Evolutionary conservation across 257 asterid genomes (phyloP), one percentile per base, ranked within the genome.

Genomic region (Nemophila menziesii): DNA sequence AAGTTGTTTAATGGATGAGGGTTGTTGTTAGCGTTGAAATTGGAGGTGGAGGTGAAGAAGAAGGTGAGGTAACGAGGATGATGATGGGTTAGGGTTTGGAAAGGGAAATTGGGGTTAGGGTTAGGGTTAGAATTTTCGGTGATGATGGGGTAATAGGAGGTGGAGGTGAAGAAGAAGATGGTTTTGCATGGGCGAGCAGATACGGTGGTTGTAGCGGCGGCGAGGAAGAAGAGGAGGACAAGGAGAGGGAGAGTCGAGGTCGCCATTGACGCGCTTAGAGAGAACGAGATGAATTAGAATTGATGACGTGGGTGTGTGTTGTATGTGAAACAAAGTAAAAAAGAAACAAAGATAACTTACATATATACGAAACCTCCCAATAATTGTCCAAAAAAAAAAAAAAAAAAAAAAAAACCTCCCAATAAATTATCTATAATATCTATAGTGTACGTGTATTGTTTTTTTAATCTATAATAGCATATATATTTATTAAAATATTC

Each of bases 131-230:
- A 61, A 67, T 60, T 60, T 18, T 46, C 53, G n/a, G 43, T 21
- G 43, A 16, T 44, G 64, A 68, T 39, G 11, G 38, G 6, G 42
- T 1, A 69, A 78, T 50, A 33, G 16, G 52, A 20, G 48, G 77
- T 52, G 60, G 76, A 45, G 44, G 82, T 59, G 70, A 74, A 65
- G 33, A 63, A 74, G 71, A 74, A 78, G 4, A 78, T 51, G 45
- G 79, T 68, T 46, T 78, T 78, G 67, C 84, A 78, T 27, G 90
- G 90, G 27, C 84, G 79, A 55, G 76, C 78, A 51, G 70, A 49
- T 56, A 65, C 63, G 38, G 64, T 29, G 69, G 60, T 59, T 62
- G 68, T 54, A 33, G 61, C 53, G 54, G 58, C 66, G 24, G 49
- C 34, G 42, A 71, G 43, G 37, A 60, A 12, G 64, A 70, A 39